These are phyloP conservation scores for Aspergillus quadricinctus DNA, from an alignment of 2,329 filamentous ascomycete genomes.

Conservation along the genomic window DNA sequence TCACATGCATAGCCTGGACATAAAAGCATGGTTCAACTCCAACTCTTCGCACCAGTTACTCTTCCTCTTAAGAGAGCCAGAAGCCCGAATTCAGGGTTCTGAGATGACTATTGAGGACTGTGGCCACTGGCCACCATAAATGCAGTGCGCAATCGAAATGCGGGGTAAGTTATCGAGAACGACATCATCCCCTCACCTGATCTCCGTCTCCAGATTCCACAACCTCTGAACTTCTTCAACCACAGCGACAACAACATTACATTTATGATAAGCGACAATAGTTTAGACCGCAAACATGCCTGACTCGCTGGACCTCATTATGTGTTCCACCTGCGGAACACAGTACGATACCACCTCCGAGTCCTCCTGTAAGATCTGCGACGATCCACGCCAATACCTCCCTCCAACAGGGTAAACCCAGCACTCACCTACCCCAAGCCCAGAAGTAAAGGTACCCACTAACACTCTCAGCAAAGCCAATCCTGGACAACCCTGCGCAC, in stretches of 20 bases:
- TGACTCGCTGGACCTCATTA: constrained; percentile 17
- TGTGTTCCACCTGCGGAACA: constrained; percentile 26
- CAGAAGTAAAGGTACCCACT: background rate
- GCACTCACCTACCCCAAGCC: background rate
- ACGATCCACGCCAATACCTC: constrained; percentile 29
- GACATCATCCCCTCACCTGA: background rate
- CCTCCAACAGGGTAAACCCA: constrained; percentile 21
- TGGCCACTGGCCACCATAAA: background rate
- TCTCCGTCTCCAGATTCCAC: background rate
- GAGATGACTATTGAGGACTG: background rate
- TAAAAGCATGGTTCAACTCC: background rate
- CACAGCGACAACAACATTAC: background rate
- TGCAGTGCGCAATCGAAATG: background rate
- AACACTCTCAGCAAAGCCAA: constrained; percentile 14
- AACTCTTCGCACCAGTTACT: background rate
- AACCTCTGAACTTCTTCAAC: background rate
- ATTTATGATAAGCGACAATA: background rate
- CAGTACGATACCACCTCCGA: constrained; percentile 17
- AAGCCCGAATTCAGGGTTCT: too few relatives aligned
- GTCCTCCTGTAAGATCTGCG: constrained; percentile 27
- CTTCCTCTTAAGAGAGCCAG: background rate
- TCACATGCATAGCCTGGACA: background rate
- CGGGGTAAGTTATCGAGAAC: background rate
- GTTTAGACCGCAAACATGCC: constrained; percentile 4
- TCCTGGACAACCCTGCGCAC: constrained; percentile 26